Conservation (phyloP, 768 basidiomycete genomes). For the Tylopilus subfusipes region DNA sequence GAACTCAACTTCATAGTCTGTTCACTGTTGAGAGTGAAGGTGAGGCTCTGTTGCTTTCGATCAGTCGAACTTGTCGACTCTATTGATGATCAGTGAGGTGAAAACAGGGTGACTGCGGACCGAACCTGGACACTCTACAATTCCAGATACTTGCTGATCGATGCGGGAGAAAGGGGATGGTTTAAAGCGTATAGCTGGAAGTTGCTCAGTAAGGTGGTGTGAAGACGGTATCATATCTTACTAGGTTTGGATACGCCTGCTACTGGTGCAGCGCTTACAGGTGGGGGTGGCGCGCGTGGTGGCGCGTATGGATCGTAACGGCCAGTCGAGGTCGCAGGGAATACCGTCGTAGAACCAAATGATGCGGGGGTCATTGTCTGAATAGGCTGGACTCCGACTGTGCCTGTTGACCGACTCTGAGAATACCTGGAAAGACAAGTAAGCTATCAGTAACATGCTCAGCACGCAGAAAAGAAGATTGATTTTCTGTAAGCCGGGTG, state of each 20-base stretch:
- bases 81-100: conserved; percentile 25
- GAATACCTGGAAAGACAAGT: conserved; percentile 24
- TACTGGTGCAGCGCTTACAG: conserved; percentile 37
- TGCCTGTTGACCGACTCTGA: conserved; percentile 25
- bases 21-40: conserved; percentile 65
- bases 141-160: conserved; percentile 58
- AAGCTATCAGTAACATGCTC: conserved; percentile 17
- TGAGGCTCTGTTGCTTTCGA: conserved; percentile 58
- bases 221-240: conserved; percentile 19
- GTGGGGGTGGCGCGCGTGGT: conserved; percentile 43
- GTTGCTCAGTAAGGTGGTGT: conserved; percentile 10
- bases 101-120: neutral
- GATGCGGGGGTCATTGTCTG: conserved; percentile 19
- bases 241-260: conserved; percentile 26
- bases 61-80: conserved; percentile 80
- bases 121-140: conserved; percentile 79
- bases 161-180: conserved; percentile 74
- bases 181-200: conserved; percentile 68
- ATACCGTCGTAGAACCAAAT: conserved; percentile 23
- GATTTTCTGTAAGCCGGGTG: neutral
- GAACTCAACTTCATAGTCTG: conserved; percentile 58
- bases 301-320: conserved; percentile 70
- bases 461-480: neutral
- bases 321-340: conserved; percentile 29
- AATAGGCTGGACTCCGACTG: conserved; percentile 22